Evolutionary conservation across 1,284 basidiomycete genomes (phyloP), one percentile per base, ranked within the genome.

Genomic region (Cutaneotrichosporon cavernicola): DNA sequence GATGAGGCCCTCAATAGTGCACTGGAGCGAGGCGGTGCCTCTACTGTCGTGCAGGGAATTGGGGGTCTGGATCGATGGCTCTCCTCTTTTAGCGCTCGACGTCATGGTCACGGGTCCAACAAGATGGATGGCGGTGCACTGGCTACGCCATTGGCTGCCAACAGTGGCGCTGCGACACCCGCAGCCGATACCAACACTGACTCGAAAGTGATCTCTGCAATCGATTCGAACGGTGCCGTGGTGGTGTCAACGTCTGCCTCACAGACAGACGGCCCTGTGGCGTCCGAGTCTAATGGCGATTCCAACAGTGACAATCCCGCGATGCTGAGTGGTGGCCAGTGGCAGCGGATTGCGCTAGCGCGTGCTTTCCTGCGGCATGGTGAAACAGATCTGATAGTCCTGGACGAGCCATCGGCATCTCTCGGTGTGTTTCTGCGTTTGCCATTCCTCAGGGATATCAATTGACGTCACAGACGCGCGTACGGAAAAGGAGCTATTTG

Each of bases 301-400:
- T 5, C 6, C 47, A 3, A 49, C 21, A 8, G 26, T 26, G 26
- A 14, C 22, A 5, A 11, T 13, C 49, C 49, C 26, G 49, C 49
- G 1, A 50, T 13, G 49, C 49, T 50, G 26, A 50, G 49, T 30
- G 65, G 71, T 52, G 72, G 71, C 38, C 79, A 92, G 88, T 92
- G 90, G 90, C 90, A 92, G 81, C 84, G 89, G 70, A 84, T 92
- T 66, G 90, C 90, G 14, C 84, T 92, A 53, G 88, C 90, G 57
- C 85, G 90, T 59, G 89, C 90, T 21, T 92, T 92, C 73, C 90
- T 91, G 88, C 83, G 90, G 66, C 31, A 59, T 7, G 59, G 58
- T 6, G 40, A 16, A 18, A 64, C 63, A 4, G 66, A 68, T 32
- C 81, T 93, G 14, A 81, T 92, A 46, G 80, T 92, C 52, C 89